These are phyloP conservation scores for Fistulinella cinereoalba DNA, from an alignment of 1,284 basidiomycete species.

Conservation along the genomic window DNA sequence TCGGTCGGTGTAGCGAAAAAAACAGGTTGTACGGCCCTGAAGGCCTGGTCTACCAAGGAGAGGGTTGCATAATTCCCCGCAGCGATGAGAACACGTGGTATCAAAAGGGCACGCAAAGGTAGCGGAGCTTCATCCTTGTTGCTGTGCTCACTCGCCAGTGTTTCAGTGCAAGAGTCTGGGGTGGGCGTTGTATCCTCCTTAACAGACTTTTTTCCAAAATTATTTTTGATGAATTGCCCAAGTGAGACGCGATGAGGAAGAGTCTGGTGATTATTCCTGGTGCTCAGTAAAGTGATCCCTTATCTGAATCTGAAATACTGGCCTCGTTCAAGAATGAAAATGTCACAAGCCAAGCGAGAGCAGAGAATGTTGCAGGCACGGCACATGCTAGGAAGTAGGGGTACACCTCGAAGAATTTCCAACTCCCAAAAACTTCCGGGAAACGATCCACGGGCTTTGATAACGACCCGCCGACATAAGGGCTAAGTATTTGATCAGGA, in stretches of 20 bases:
- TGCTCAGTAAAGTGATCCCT: slow-evolving; percentile 1
- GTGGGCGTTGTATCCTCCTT: too few relatives aligned
- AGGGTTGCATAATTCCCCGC: slow-evolving; percentile 41
- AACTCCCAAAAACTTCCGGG: slow-evolving; percentile 48
- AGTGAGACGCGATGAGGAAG: slow-evolving; percentile 10
- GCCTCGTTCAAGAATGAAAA: slow-evolving; percentile 58
- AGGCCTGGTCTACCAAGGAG: slow-evolving; percentile 40
- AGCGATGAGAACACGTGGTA: slow-evolving; percentile 39
- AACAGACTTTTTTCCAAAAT: too few relatives aligned
- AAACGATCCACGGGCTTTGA: slow-evolving; percentile 58
- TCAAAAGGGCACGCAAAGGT: slow-evolving; percentile 36
- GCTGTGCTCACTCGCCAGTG: slow-evolving; percentile 1
- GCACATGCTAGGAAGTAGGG: slow-evolving; percentile 69
- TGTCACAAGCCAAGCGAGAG: slow-evolving; percentile 45
- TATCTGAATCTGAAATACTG: slow-evolving; percentile 8
- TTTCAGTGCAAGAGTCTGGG: too few relatives aligned
- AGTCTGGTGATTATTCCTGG: slow-evolving; percentile 16
- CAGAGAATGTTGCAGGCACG: slow-evolving; percentile 48
- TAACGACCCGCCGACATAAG: slow-evolving; percentile 60
- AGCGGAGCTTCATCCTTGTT: slow-evolving; percentile 18
- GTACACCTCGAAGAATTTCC: slow-evolving; percentile 52
- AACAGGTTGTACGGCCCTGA: slow-evolving; percentile 41
- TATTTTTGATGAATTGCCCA: slow-evolving; percentile 24
- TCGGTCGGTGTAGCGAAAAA: slow-evolving; percentile 44
- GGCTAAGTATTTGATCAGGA: slow-evolving; percentile 36